Conservation (phyloP, 352 stramenopile genomes). For the Phytopythium delawarense region DNA sequence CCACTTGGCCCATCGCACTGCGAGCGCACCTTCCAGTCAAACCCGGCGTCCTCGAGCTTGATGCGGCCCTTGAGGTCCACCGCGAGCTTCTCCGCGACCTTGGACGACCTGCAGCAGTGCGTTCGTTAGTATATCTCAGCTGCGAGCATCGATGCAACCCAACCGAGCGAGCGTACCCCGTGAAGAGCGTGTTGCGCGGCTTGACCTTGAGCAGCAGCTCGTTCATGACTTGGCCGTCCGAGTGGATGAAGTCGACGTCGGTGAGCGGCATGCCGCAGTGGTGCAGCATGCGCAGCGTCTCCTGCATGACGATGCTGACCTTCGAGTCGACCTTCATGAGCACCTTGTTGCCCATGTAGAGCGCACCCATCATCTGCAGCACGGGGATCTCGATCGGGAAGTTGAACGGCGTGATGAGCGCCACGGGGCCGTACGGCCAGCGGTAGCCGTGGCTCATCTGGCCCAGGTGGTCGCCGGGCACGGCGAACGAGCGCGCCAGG, state of each 20-base stretch:
- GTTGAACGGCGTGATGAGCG: constrained; percentile 98
- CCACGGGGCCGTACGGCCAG: constrained; percentile 95
- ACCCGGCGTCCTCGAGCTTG: constrained; percentile 97
- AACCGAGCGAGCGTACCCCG: constrained; percentile 48
- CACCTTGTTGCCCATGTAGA: constrained; percentile 99
- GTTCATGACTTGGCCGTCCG: constrained; percentile 92
- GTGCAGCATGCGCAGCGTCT: constrained; percentile 94
- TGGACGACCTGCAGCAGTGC: constrained; percentile 57
- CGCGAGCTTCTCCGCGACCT: constrained; percentile 92
- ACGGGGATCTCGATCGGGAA: constrained; percentile 98
- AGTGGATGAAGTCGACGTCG: constrained; percentile 98
- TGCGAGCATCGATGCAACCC: not conserved
- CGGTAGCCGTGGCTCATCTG: constrained; percentile 94
- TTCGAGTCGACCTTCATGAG: constrained; percentile 94
- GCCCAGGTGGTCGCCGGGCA: constrained; percentile 95
- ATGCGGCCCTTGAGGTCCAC: constrained; percentile 90
- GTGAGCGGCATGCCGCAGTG: constrained; percentile 93
- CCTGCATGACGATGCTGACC: constrained; percentile 97
- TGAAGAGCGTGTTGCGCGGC: constrained; percentile 97
- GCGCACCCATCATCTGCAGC: constrained; percentile 97
- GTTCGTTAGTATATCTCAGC: not conserved
- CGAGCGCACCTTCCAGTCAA: constrained; percentile 95
- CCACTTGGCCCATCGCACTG: not conserved
- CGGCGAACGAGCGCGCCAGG: constrained; percentile 93
- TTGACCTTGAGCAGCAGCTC: constrained; percentile 92